These are phyloP conservation scores for Aspergillus calidoustus DNA, from an alignment of 2,329 filamentous ascomycete species.

Conservation along the genomic window DNA sequence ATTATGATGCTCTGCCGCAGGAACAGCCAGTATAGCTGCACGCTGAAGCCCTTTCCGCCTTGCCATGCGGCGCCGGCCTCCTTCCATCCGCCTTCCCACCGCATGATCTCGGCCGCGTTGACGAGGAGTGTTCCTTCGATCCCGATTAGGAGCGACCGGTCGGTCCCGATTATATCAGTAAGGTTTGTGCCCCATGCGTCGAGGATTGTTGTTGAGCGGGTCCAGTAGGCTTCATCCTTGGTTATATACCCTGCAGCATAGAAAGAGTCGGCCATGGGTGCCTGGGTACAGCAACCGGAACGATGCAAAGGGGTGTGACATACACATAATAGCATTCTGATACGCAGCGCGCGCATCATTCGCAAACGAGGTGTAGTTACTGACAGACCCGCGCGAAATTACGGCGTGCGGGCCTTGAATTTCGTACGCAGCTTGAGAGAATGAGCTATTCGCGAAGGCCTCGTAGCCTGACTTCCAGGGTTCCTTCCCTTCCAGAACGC, in stretches of 20 bases:
- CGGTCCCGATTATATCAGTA: conserved; percentile 22
- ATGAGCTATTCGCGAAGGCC: not conserved
- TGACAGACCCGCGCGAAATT: not conserved
- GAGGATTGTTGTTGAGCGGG: conserved; percentile 40
- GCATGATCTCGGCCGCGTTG: conserved; percentile 52
- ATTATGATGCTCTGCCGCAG: conserved; percentile 43
- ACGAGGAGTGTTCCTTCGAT: conserved; percentile 47
- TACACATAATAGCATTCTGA: conserved; percentile 7
- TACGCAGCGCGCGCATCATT: conserved; percentile 2
- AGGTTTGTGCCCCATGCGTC: conserved; percentile 34
- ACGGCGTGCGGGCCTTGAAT: conserved; percentile 4
- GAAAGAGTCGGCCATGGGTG: not conserved
- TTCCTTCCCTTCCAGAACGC: not conserved
- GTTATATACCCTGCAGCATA: conserved; percentile 40
- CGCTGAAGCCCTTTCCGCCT: conserved; percentile 44
- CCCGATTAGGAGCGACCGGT: conserved; percentile 41
- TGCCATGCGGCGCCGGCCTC: conserved; percentile 39
- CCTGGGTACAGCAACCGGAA: not conserved
- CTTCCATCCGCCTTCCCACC: conserved; percentile 49
- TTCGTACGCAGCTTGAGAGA: not conserved
- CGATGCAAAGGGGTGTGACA: not conserved
- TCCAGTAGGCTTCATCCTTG: conserved; percentile 40
- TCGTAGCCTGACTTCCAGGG: not conserved
- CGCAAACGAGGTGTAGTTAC: conserved; percentile 1
- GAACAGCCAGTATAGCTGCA: conserved; percentile 50